These are phyloP conservation scores for Ilex aquifolium DNA, from an alignment of 257 asterid species.

Conservation along the genomic window DNA sequence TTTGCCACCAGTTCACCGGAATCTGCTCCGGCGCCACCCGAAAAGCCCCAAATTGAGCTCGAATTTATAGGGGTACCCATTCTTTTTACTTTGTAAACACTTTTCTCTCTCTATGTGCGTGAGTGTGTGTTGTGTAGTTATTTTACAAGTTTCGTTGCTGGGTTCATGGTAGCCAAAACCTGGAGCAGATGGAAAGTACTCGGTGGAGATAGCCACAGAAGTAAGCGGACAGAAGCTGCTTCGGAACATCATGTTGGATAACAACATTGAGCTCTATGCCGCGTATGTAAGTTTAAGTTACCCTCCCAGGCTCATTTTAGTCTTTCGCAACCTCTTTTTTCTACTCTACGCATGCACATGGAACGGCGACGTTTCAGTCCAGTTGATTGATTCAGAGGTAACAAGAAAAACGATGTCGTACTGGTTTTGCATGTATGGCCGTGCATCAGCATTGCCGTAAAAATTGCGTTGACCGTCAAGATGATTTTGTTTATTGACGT, in stretches of 20 bases:
- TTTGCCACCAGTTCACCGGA: slow-evolving; percentile 42
- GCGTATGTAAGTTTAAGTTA: slow-evolving; percentile 53
- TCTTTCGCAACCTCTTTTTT: neutral
- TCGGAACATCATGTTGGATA: slow-evolving; percentile 78
- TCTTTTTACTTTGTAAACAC: neutral
- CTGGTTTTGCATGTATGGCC: too few species aligned
- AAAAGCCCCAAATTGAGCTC: slow-evolving; percentile 56
- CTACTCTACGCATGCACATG: neutral
- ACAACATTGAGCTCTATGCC: slow-evolving; percentile 80
- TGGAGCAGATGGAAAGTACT: slow-evolving; percentile 46
- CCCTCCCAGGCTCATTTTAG: neutral
- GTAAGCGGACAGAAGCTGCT: slow-evolving; percentile 83
- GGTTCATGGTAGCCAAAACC: slow-evolving; percentile 50
- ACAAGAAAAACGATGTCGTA: too few species aligned
- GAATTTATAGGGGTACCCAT: slow-evolving; percentile 59
- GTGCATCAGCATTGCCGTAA: neutral
- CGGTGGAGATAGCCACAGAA: slow-evolving; percentile 57
- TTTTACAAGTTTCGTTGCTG: slow-evolving; percentile 4
- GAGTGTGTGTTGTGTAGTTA: neutral
- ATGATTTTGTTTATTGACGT: too few species aligned
- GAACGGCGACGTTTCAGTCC: too few species aligned
- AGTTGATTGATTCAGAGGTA: too few species aligned
- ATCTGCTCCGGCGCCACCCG: slow-evolving; percentile 41
- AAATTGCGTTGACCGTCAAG: too few species aligned
- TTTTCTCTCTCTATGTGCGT: neutral